Evolutionary conservation across 2,329 filamentous ascomycete genomes (phyloP), one percentile per base, ranked within the genome.

Genomic region (Orbilia oligospora): DNA sequence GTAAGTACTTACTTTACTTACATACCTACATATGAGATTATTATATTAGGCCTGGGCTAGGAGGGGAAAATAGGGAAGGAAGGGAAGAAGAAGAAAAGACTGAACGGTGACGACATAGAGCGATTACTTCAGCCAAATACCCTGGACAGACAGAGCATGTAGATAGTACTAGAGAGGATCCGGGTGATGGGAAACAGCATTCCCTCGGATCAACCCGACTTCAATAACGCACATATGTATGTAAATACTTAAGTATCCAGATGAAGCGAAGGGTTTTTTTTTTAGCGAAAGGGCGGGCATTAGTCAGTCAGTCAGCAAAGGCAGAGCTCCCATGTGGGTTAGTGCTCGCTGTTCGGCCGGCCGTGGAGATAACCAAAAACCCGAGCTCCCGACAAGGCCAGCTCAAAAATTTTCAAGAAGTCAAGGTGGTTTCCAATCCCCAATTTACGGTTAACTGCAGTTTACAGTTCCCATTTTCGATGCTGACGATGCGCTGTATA

Each of bases 351-450:
- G 53, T 58, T 58, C 53, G 53, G 53, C 51, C 51, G 51, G 53
- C 51, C 51, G 53, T 58, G 53, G 53, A 58, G 53, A 58, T 58
- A 58, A 58, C 30, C 53, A 30, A 58, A 55, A 38, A 16, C n/a
- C 53, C 53, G 53, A 58, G 53, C 53, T 58, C 53, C 53, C n/a
- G 30, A 55, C 24, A 55, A 51, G 9, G 27, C 4, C 4, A 33
- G 14, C 12, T n/a, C n/a, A 30, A 4, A 24, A 49, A 24, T 27
- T 53, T 30, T 53, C n/a, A n/a, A n/a, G n/a, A n/a, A n/a, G n/a
- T n/a, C n/a, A n/a, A 3, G 12, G 27, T 20, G 49, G 49, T 53
- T 53, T 30, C 49, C 49, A 24, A 24, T 30, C n/a, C 22, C 22
- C 24, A 53, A 27, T 53, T 53, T 10, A 22, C 20, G 8, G 8